These are phyloP conservation scores for Hibiscus trionum DNA, from an alignment of 345 rosid species.

Conservation along the genomic window DNA sequence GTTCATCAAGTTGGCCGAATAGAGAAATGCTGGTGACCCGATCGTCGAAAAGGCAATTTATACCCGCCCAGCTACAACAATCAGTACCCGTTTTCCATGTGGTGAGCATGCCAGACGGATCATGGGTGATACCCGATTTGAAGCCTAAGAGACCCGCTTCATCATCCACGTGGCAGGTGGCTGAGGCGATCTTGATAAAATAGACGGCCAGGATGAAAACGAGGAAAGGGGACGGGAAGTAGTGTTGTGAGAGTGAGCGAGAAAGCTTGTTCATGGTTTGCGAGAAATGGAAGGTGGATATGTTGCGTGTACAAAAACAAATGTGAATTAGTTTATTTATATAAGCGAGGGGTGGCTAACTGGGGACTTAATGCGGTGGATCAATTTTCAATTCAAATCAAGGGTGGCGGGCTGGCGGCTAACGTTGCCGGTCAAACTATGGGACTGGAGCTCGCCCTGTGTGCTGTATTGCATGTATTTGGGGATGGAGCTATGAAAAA, in stretches of 20 bases:
- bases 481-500: not conserved
- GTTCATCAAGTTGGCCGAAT: conserved; percentile 23
- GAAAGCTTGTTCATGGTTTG: not conserved
- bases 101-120: conserved; percentile 53
- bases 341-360: not conserved
- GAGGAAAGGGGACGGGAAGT: not conserved
- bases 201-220: conserved; percentile 15
- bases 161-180: conserved; percentile 59
- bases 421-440: not conserved
- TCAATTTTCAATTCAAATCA: not conserved
- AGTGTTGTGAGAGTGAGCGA: not conserved
- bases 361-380: not conserved
- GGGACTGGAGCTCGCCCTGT: not conserved
- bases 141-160: conserved; percentile 61
- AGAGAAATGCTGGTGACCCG: conserved; percentile 46
- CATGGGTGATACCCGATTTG: conserved; percentile 61
- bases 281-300: not conserved
- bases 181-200: conserved; percentile 19
- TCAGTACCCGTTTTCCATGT: conserved; percentile 69
- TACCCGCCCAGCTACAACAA: conserved; percentile 57
- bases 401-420: not conserved
- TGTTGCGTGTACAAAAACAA: not conserved
- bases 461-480: not conserved
- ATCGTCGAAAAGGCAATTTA: conserved; percentile 28
- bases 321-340: not conserved